A percentile compares a stretch with the other conserved stretches of the same genome.
phyloP scores from a whole-genome alignment of 139 green algal species.

The Auxenochlorella pyrenoidosa region DNA sequence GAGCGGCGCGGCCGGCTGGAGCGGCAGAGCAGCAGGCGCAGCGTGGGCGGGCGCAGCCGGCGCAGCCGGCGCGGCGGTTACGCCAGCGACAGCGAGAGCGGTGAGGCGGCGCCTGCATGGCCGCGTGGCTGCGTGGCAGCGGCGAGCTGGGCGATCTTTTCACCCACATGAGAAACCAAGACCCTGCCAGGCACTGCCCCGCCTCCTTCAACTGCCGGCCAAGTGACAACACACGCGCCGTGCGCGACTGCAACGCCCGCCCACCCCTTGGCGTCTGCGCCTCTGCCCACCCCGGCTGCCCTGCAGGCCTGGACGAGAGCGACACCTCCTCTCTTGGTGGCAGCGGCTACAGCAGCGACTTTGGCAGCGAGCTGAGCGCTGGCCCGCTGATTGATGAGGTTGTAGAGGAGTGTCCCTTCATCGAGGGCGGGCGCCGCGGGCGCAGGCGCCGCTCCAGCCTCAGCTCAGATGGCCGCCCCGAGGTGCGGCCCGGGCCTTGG shows the following conservation, averaged over 20 bases:
- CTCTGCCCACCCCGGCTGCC: too few relatives aligned
- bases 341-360: constrained; percentile 1
- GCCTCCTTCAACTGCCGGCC: too few relatives aligned
- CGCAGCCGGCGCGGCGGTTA: neutral
- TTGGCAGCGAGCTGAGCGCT: neutral
- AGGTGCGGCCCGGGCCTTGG: neutral
- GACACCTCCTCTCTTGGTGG: neutral
- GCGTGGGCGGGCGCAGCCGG: neutral
- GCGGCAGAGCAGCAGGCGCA: neutral
- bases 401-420: constrained; percentile 32
- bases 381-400: neutral
- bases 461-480: neutral
- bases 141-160: neutral
- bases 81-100: constrained; percentile 1
- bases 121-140: neutral
- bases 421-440: neutral
- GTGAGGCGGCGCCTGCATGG: neutral
- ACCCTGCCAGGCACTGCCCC: too few relatives aligned
- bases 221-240: too few relatives aligned
- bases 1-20: neutral
- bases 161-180: too few relatives aligned
- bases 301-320: neutral
- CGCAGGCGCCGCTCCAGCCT: neutral
- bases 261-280: too few relatives aligned
- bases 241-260: too few relatives aligned